phyloP scores from a whole-genome alignment of 73 alveolate species.

The Paramecium sonneborni region DNA sequence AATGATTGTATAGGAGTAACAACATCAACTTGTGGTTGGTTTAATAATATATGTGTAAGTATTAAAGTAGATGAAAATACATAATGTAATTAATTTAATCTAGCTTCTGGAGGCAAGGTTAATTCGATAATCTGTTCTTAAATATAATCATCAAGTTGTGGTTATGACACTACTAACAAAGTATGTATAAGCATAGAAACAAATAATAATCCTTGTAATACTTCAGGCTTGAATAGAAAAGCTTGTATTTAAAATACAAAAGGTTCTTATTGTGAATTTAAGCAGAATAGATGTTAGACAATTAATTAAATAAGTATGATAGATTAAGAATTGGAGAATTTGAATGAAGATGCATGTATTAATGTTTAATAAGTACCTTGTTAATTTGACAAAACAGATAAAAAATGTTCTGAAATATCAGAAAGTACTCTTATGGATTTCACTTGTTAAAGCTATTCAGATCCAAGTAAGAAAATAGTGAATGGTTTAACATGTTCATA shows the following conservation, averaged over 20 bases:
- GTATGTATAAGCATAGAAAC: background rate
- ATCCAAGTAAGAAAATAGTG: background rate
- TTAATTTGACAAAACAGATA: background rate
- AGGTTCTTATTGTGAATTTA: background rate
- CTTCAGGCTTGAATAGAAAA: background rate
- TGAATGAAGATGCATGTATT: conserved; percentile 1
- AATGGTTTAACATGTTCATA: background rate
- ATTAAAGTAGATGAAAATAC: background rate
- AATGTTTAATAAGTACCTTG: background rate
- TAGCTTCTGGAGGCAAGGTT: background rate
- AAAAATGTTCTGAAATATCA: background rate
- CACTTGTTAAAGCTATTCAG: background rate
- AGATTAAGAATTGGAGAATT: background rate
- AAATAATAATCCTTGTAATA: background rate
- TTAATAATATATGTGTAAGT: background rate
- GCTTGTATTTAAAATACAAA: conserved; percentile 20
- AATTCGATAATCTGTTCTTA: background rate
- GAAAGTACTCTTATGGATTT: background rate
- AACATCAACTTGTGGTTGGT: conserved; percentile 25
- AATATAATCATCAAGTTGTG: background rate
- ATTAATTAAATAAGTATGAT: background rate
- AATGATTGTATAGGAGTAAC: background rate
- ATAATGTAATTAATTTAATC: background rate
- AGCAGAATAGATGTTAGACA: background rate
- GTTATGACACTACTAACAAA: background rate